Base-by-base conservation (phyloP, 345 rosid genomes). In the Syzygium aqueum region DNA sequence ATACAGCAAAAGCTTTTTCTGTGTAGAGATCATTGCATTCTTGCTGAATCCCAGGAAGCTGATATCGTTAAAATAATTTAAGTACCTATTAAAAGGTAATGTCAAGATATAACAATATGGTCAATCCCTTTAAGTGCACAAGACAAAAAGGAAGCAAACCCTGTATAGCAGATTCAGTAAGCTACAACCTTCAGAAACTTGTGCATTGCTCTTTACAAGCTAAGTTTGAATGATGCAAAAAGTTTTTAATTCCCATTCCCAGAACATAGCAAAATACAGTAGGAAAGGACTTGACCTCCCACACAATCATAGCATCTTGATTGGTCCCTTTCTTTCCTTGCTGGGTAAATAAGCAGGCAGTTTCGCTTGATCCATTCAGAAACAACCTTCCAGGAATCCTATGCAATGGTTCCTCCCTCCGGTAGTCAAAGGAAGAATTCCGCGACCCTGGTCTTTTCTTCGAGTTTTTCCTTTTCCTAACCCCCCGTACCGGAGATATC, bases 291-390 rank as follows among this genome's bases (percentile, higher is more conserved):
- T 89, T 15, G 86, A 96, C 99, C 99, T 96, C 96, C 94, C 96
- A 97, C 85, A 94, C 93, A 82, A 97, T 91, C 98, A 97, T 97
- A 89, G 98, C 96, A 88, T 97, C 99, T 91, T 97, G 99, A 88
- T 97, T 97, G 86, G 96, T 95, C 53, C 99, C 99, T 91, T 97
- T 97, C 91, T 92, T 97, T 57, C 99, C 99, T 89, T 96, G 98
- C 57, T 95, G 99, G 56, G 98, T 94, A 87, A 95, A 93, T 83
- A 97, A 91, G 93, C 96, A 93, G 33, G 98, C 95, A 87, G 85
- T 86, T 49, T 92, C 90, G 80, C 88, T 94, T 21, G 96, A 89
- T 85, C 94, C 96, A 88, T 94, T 97, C 8, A 90, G 86, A 85
- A 89, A 90, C 90, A 93, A 88, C 90, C 96, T 94, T 23, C 94